Evolutionary conservation across 1,284 basidiomycete species (phyloP).

Genomic region (Ceratobasidium sp.): DNA sequence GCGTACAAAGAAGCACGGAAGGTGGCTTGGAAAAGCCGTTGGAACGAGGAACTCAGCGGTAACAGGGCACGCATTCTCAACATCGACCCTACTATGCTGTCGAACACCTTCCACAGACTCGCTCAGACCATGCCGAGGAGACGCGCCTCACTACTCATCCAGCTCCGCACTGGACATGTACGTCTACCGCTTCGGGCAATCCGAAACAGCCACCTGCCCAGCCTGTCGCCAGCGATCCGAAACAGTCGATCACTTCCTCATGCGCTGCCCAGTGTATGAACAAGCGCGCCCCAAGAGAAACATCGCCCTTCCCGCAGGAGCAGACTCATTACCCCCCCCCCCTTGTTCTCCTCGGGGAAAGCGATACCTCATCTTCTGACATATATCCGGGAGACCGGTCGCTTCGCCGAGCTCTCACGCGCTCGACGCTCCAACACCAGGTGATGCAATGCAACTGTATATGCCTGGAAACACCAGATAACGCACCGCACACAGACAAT

Average conservation of each 20-base stretch:
- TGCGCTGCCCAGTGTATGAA: constrained; percentile 2
- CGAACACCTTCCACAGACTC: background rate
- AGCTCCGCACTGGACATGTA: constrained; percentile 10
- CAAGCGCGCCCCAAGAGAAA: background rate
- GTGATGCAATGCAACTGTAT: too few relatives aligned
- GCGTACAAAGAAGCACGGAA: background rate
- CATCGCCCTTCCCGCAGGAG: background rate
- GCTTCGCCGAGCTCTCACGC: background rate
- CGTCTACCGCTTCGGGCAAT: background rate
- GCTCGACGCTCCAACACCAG: too few relatives aligned
- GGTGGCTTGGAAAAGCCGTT: background rate
- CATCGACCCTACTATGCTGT: background rate
- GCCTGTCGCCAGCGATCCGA: background rate
- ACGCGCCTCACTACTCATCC: background rate
- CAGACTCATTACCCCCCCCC: background rate
- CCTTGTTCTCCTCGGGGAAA: background rate
- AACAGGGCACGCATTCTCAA: background rate
- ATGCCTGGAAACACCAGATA: too few relatives aligned
- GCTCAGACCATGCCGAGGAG: background rate
- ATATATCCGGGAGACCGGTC: background rate
- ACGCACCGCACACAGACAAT: too few relatives aligned
- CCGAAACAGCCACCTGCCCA: background rate
- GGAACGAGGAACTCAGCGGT: background rate
- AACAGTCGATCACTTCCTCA: background rate
- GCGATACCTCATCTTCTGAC: constrained; percentile 3